A percentile compares a stretch with the other conserved stretches of the same genome.
Evolutionary conservation across 495 filamentous ascomycete genomes (phyloP).

Genomic region (Alectoria sarmentosa): DNA sequence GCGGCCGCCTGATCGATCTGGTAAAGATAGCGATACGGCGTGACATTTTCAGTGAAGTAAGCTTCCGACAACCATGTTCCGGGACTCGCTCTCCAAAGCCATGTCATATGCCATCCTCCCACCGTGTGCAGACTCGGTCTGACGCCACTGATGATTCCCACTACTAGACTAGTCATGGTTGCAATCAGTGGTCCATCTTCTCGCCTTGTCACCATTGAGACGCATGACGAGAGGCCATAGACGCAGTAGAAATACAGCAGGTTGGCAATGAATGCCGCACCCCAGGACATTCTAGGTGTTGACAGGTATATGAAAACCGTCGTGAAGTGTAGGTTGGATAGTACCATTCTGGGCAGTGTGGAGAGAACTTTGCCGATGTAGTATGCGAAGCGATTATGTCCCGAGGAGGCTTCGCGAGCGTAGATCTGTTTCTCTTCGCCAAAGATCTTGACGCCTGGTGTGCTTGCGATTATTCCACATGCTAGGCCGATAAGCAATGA

Average conservation of each 20-base stretch:
- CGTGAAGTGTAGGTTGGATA: constrained; percentile 50
- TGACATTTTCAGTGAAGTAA: constrained; percentile 44
- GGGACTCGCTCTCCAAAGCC: constrained; percentile 48
- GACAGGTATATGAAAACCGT: constrained; percentile 43
- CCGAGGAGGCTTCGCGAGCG: constrained; percentile 31
- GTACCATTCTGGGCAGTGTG: constrained; percentile 40
- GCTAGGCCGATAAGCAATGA: constrained; percentile 44
- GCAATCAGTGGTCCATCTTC: constrained; percentile 45
- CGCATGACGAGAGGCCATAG: constrained; percentile 46
- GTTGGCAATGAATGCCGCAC: constrained; percentile 38
- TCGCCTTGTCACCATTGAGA: constrained; percentile 42
- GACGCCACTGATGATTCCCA: constrained; percentile 43
- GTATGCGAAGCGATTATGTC: constrained; percentile 48
- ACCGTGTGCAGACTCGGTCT: constrained; percentile 43
- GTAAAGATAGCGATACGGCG: constrained; percentile 38
- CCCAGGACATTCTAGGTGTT: constrained; percentile 42
- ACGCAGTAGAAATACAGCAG: constrained; percentile 52
- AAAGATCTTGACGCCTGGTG: constrained; percentile 49
- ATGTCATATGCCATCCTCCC: constrained; percentile 45
- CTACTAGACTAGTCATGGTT: constrained; percentile 41
- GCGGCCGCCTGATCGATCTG: constrained; percentile 19
- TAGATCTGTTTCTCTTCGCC: constrained; percentile 48
- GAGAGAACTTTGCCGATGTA: constrained; percentile 50
- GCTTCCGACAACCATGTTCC: constrained; percentile 52
- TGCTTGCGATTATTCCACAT: constrained; percentile 46